Percentiles rank a stretch among this genome's conserved stretches.
These are phyloP conservation scores for Bremia lactucae DNA, from an alignment of 352 stramenopile species.

Conservation along the genomic window DNA sequence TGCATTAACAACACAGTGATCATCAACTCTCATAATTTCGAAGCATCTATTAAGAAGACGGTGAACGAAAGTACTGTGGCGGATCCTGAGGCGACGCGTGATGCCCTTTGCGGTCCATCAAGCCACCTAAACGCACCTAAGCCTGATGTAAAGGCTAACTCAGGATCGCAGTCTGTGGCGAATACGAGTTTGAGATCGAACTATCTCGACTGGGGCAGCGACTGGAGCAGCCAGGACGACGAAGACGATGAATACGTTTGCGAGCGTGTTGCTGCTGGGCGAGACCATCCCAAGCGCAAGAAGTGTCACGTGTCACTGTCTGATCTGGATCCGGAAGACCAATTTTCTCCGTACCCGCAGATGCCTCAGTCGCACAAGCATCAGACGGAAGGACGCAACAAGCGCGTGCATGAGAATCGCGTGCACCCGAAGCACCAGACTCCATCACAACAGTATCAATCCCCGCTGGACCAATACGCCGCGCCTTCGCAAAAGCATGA, in stretches of 20 bases:
- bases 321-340: constrained; percentile 21
- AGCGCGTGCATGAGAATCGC: constrained; percentile 19
- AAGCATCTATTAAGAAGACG: constrained; percentile 18
- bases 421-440: constrained; percentile 9
- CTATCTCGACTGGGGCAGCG: constrained; percentile 25
- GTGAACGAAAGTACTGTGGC: constrained; percentile 7
- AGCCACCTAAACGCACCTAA: constrained; percentile 16
- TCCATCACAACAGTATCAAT: constrained; percentile 9
- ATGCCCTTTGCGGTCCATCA: constrained; percentile 6
- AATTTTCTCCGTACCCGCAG: constrained; percentile 25
- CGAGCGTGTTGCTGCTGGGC: constrained; percentile 7
- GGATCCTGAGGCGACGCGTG: constrained; percentile 14
- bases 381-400: constrained; percentile 29
- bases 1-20: constrained; percentile 31
- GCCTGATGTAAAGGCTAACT: constrained; percentile 3
- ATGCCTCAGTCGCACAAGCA: constrained; percentile 11
- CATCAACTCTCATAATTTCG: constrained; percentile 22
- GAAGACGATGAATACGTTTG: constrained; percentile 25
- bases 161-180: constrained; percentile 13
- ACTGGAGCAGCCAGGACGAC: constrained; percentile 30
- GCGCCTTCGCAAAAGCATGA: constrained; percentile 10
- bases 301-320: constrained; percentile 22
- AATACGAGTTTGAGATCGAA: constrained; percentile 24
- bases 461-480: constrained; percentile 17
- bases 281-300: too few relatives aligned